Conservation (phyloP, 768 basidiomycete species). For the Porpolomopsis calyptriformis region DNA sequence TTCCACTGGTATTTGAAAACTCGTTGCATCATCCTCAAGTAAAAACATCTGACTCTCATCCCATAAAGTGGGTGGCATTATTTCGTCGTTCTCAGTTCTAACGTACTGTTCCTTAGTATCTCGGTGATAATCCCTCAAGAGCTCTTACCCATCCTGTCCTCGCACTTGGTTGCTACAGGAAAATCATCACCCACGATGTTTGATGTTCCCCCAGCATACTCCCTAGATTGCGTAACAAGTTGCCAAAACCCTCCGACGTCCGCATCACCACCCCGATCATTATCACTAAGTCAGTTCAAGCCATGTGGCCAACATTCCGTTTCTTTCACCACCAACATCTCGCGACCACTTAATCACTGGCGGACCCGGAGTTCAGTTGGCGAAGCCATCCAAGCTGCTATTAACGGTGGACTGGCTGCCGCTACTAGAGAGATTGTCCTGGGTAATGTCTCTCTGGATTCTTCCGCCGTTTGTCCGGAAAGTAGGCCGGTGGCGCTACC, state of each 20-base stretch:
- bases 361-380: conserved; percentile 5
- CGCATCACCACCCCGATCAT: background rate
- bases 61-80: conserved; percentile 58
- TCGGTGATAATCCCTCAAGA: conserved; percentile 55
- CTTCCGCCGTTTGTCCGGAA: background rate
- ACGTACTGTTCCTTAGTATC: conserved; percentile 30
- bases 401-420: conserved; percentile 6
- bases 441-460: background rate
- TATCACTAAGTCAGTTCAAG: background rate
- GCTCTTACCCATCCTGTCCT: conserved; percentile 41
- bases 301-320: background rate
- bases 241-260: background rate
- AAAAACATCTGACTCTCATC: conserved; percentile 73
- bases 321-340: background rate
- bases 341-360: conserved; percentile 1
- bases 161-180: conserved; percentile 27
- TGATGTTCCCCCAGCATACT: conserved; percentile 32
- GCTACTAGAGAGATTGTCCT: background rate
- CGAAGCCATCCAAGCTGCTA: conserved; percentile 10
- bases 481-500: background rate
- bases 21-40: conserved; percentile 16
- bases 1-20: conserved; percentile 7
- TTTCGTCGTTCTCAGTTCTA: conserved; percentile 9
- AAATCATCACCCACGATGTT: conserved; percentile 31
- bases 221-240: conserved; percentile 32